Percentiles rank a stretch among this genome's conserved stretches.
Evolutionary conservation across 2,329 filamentous ascomycete genomes (phyloP).

Genomic region (Paecilomyces niveus): DNA sequence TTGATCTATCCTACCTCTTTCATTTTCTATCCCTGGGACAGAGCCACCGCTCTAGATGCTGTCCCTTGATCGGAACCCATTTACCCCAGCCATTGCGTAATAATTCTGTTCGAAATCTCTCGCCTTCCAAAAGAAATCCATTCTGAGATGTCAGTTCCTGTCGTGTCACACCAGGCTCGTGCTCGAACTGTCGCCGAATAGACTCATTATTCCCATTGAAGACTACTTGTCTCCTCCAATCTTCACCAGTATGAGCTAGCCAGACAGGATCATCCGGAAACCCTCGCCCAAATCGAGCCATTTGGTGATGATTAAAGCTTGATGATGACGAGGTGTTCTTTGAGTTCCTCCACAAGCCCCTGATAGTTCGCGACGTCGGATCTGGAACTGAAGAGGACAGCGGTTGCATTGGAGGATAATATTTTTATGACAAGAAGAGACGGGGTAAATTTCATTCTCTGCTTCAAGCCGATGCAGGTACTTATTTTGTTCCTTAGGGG

Average conservation of each 20-base stretch:
- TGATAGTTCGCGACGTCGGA: neutral
- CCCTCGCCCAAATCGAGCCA: conserved; percentile 3
- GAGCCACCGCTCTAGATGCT: too few relatives aligned
- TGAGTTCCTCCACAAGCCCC: neutral
- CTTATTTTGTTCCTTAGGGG: neutral
- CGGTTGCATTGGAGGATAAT: neutral
- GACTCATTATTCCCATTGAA: neutral
- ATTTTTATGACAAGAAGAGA: neutral
- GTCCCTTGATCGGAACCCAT: neutral
- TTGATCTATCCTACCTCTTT: too few relatives aligned
- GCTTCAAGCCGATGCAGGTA: neutral
- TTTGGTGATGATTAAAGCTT: conserved; percentile 2
- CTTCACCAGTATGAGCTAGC: neutral
- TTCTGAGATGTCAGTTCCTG: conserved; percentile 2
- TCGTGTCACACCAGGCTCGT: neutral
- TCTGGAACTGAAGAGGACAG: neutral
- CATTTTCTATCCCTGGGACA: too few relatives aligned
- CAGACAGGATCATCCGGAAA: neutral
- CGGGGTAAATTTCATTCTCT: neutral
- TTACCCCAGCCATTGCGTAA: neutral
- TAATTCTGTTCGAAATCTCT: neutral
- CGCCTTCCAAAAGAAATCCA: neutral
- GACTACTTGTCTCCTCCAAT: neutral
- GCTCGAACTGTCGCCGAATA: neutral
- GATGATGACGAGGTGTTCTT: neutral